Conservation (phyloP, 495 filamentous ascomycete species). For the Articulospora tetracladia region DNA sequence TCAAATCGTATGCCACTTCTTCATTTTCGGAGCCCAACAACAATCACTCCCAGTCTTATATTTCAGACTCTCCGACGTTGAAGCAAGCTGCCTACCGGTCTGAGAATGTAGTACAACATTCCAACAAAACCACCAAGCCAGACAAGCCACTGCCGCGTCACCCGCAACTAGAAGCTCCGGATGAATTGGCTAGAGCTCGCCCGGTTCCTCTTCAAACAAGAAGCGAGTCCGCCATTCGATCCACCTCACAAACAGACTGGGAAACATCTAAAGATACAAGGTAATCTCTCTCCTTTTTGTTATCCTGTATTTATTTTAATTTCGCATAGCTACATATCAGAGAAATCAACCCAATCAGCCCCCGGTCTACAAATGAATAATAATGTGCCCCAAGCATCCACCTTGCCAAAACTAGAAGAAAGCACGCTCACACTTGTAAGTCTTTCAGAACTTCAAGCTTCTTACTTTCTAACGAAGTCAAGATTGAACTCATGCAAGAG, state of each 20-base stretch:
- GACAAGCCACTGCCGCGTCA: neutral
- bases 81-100: neutral
- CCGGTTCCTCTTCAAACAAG: neutral
- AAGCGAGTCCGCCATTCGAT: neutral
- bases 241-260: too few species aligned
- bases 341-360: neutral
- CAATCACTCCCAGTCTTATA: neutral
- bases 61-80: neutral
- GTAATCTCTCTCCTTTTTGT: neutral
- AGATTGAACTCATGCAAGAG: neutral
- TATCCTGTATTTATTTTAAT: neutral
- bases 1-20: neutral
- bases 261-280: neutral
- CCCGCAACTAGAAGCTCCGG: neutral
- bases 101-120: neutral
- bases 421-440: neutral
- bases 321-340: neutral
- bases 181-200: too few species aligned
- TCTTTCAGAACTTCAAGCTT: neutral
- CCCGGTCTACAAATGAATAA: neutral
- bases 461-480: neutral
- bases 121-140: neutral
- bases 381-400: neutral
- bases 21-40: neutral
- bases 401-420: neutral